Conservation (phyloP, 352 stramenopile genomes). For the Phytophthora uliginosa region DNA sequence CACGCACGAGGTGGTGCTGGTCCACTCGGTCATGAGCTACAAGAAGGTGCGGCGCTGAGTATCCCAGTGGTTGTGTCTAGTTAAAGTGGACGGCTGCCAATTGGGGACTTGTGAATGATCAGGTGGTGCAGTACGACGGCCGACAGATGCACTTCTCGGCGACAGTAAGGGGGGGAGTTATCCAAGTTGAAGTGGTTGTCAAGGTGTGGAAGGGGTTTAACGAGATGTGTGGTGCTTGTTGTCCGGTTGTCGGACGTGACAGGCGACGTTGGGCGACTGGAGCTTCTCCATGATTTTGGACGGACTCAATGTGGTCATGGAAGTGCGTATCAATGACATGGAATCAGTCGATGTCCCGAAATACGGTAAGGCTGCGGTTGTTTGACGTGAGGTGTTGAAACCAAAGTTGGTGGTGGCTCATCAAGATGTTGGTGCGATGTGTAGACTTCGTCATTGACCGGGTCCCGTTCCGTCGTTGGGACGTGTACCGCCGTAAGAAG, state of each 20-base stretch:
- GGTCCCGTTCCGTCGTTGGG: conserved; percentile 85
- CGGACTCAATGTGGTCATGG: conserved; percentile 74
- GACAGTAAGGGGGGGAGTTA: conserved; percentile 49
- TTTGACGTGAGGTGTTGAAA: background rate
- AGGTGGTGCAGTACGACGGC: conserved; percentile 84
- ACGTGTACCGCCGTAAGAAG: conserved; percentile 85
- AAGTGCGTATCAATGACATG: conserved; percentile 90
- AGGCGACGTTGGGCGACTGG: conserved; percentile 84
- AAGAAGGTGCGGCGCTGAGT: conserved; percentile 66
- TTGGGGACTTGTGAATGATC: conserved; percentile 7
- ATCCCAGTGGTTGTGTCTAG: background rate
- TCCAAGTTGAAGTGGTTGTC: conserved; percentile 15
- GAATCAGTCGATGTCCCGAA: conserved; percentile 82
- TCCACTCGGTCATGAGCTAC: conserved; percentile 89
- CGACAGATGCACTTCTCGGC: conserved; percentile 87
- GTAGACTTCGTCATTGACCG: conserved; percentile 84
- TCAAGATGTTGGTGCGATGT: conserved; percentile 31
- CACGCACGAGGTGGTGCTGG: conserved; percentile 79
- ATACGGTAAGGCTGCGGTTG: conserved; percentile 60
- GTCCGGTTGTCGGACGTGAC: conserved; percentile 19
- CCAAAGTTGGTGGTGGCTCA: background rate
- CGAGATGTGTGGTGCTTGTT: conserved; percentile 11
- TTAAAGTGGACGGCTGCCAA: conserved; percentile 16
- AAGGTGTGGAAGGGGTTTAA: conserved; percentile 3
- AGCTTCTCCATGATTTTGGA: conserved; percentile 85